Conservation (phyloP, 108 stramenopile genomes). For the Cylindrotheca closterium region DNA sequence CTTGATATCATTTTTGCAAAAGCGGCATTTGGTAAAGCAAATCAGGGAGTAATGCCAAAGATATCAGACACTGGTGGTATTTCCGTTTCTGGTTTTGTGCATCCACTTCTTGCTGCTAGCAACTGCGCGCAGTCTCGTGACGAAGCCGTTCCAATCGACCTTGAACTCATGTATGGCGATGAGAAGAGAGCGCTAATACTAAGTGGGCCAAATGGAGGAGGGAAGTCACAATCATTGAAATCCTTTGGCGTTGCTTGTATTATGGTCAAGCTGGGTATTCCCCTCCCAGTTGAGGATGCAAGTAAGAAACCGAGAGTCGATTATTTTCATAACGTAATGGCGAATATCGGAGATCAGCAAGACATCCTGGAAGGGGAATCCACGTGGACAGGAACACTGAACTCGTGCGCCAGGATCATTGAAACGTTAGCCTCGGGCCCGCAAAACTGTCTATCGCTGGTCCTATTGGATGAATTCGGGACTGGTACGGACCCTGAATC, state of each 20-base stretch:
- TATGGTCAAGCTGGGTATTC: conserved; percentile 53
- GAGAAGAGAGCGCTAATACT: conserved; percentile 50
- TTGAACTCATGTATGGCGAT: conserved; percentile 37
- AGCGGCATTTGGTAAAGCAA: conserved; percentile 60
- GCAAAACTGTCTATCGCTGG: conserved; percentile 22
- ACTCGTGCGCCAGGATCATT: conserved; percentile 55
- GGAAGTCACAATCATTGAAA: conserved; percentile 78
- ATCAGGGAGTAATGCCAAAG: conserved; percentile 49
- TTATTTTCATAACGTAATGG: conserved; percentile 59
- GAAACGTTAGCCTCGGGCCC: conserved; percentile 9
- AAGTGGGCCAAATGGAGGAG: conserved; percentile 78
- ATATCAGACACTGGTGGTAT: conserved; percentile 6
- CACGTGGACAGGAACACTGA: conserved; percentile 69
- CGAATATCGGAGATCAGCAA: conserved; percentile 77
- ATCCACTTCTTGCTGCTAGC: conserved; percentile 20
- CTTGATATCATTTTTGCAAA: conserved; percentile 73
- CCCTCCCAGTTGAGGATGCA: conserved; percentile 28
- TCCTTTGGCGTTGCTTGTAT: conserved; percentile 67
- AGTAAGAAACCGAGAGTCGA: conserved; percentile 38
- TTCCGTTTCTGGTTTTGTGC: conserved; percentile 14
- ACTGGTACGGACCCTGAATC: conserved; percentile 77
- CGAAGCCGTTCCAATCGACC: conserved; percentile 63
- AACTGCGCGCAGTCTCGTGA: conserved; percentile 21
- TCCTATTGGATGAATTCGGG: conserved; percentile 79
- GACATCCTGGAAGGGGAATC: conserved; percentile 60